Conservation (phyloP, 176 grass and related monocot genomes). For the Oryza meyeriana region DNA sequence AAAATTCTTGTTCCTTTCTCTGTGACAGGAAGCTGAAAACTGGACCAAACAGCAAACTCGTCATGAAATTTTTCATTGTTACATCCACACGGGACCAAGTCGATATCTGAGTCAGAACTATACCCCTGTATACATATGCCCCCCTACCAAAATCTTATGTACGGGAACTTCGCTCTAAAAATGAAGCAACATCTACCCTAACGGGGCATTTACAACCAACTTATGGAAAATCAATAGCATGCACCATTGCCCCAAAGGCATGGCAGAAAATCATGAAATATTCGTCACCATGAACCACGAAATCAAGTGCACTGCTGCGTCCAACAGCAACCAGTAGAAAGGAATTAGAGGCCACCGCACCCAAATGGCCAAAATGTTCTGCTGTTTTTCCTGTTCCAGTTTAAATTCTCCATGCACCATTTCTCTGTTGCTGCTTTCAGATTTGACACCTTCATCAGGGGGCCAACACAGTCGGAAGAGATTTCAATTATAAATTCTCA, state of each 20-base stretch:
- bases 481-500: constrained; percentile 77
- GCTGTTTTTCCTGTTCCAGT: not conserved
- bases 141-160: constrained; percentile 71
- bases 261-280: constrained; percentile 17
- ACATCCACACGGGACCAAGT: constrained; percentile 27
- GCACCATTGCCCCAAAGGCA: not conserved
- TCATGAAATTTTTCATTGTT: constrained; percentile 38
- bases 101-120: constrained; percentile 45
- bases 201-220: constrained; percentile 31
- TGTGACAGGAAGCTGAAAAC: not conserved
- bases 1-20: not conserved
- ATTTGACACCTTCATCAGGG: not conserved
- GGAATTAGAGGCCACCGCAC: not conserved
- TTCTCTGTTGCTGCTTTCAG: not conserved
- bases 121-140: constrained; percentile 65
- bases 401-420: not conserved
- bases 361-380: not conserved
- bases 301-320: not conserved
- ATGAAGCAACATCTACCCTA: constrained; percentile 43
- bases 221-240: constrained; percentile 27
- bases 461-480: not conserved
- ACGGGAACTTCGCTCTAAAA: constrained; percentile 45
- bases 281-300: not conserved
- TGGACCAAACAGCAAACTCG: not conserved
- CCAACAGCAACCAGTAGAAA: constrained; percentile 5